A percentile compares a stretch with the other conserved stretches of the same genome.
Evolutionary conservation across 768 basidiomycete genomes (phyloP).

Genomic region (Phaeotremella skinneri): DNA sequence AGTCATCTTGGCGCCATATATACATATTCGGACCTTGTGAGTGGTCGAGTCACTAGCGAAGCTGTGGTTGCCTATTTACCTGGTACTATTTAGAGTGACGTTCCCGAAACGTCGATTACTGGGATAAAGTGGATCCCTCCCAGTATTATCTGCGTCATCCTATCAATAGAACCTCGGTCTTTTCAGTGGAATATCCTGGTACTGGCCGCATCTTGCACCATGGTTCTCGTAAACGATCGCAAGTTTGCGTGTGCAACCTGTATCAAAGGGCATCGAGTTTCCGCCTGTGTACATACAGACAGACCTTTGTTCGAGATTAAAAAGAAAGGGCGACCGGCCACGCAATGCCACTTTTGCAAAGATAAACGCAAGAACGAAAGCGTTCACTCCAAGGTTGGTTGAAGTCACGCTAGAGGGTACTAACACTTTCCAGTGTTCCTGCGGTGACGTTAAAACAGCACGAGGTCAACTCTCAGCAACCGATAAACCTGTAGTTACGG

Average conservation of each 20-base stretch:
- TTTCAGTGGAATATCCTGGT: no score
- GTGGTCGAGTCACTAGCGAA: no score
- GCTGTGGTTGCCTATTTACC: no score
- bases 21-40: no score
- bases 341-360: conserved; percentile 82
- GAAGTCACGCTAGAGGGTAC: neutral
- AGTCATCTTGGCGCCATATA: no score
- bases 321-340: conserved; percentile 87
- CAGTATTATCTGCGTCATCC: no score
- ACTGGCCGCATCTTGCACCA: conserved; percentile 14
- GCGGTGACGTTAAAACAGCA: conserved; percentile 25
- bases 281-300: conserved; percentile 79
- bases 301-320: conserved; percentile 89
- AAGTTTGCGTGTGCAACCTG: conserved; percentile 70
- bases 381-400: conserved; percentile 40
- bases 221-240: conserved; percentile 50
- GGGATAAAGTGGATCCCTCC: no score
- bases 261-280: conserved; percentile 91
- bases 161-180: no score
- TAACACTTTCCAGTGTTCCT: conserved; percentile 29
- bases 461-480: conserved; percentile 3
- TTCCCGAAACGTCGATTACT: no score
- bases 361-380: conserved; percentile 64
- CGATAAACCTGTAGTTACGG: neutral
- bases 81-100: no score